phyloP scores from a whole-genome alignment of 2,329 filamentous ascomycete species.

The Beauveria varroae region DNA sequence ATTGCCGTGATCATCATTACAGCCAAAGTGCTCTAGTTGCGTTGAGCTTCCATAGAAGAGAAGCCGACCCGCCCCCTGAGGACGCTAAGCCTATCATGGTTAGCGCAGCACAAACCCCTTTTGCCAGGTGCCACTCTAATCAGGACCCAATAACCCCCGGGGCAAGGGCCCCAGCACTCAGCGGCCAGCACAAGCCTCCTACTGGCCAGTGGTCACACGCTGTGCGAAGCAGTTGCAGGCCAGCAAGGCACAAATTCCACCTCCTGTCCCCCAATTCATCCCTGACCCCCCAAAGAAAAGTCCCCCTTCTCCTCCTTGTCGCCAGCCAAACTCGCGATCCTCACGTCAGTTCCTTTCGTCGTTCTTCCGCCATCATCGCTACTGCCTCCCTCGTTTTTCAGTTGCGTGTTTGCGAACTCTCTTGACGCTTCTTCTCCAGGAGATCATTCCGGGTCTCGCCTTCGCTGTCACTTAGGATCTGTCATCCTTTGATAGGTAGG shows the following conservation, averaged over 20 bases:
- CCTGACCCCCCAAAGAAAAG: conserved; percentile 19
- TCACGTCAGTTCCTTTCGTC: conserved; percentile 18
- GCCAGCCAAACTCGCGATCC: conserved; percentile 14
- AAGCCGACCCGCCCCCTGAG: conserved; percentile 15
- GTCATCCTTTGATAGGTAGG: conserved; percentile 10
- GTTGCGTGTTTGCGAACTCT: conserved; percentile 10
- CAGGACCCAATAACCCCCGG: conserved; percentile 13
- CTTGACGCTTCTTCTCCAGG: neutral
- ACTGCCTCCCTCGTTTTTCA: conserved; percentile 24
- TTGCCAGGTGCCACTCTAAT: conserved; percentile 15
- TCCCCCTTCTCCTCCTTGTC: conserved; percentile 17
- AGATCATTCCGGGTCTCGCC: neutral
- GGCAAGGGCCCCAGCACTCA: conserved; percentile 18
- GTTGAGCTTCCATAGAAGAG: conserved; percentile 22
- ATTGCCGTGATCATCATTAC: no score
- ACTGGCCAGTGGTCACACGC: neutral
- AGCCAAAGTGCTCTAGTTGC: conserved; percentile 1
- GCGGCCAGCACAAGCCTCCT: conserved; percentile 3
- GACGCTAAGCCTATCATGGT: conserved; percentile 18
- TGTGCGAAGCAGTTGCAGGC: conserved; percentile 9
- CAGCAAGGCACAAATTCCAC: conserved; percentile 28
- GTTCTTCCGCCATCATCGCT: conserved; percentile 28
- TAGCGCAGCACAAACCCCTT: conserved; percentile 27
- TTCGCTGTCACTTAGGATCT: conserved; percentile 7
- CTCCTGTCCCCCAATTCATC: conserved; percentile 13